Base-by-base conservation (phyloP, 257 asterid species). In the Nemophila menziesii region DNA sequence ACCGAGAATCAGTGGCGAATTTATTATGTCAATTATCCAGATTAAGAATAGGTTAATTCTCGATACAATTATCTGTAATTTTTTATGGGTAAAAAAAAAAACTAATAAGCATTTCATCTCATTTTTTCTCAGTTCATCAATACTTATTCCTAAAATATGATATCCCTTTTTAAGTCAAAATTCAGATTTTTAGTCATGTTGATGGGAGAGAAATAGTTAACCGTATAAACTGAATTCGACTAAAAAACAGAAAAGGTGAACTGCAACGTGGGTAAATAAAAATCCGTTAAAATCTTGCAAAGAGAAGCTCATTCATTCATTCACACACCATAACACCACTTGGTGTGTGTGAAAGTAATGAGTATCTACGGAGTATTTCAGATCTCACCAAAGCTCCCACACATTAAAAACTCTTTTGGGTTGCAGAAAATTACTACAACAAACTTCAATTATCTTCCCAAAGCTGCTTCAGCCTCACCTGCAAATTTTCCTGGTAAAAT, bases 401-500 rank as follows among this genome's bases (percentile, higher is more conserved):
- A 22, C 56, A 20, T 37, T 33, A 15, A 24, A 36, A 55, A 21
- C 1, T 55, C 41, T 12, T 2, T 26, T 33, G 41, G 44, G 21
- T 40, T 48, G 17, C 61, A 26, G 11, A 20, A 33, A 4, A 48
- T 22, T 39, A 1, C 5, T 16, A 18, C 8, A 16, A 19, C 58
- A 44, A 16, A 16, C 29, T 36, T 40, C 12, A 47, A 20, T 26
- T 57, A 55, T 52, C 18, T 53, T 47, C 59, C 41, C 18, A 55
- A 56, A 33, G 74, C 89, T 42, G 70, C 80, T 26, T 45, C 78
- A 39, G 56, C 71, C 39, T 54, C 65, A 11, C 67, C 74, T 5
- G 74, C 77, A 17, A 61, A 49, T 52, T 73, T 21, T 60, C 46
- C 79, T n/a, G 89, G 89, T 79, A 65, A 44, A 16, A 15, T 19